A percentile compares a stretch with the other conserved stretches of the same genome.
phyloP scores from a whole-genome alignment of 305 asterid species.

The Nicotiana rustica region DNA sequence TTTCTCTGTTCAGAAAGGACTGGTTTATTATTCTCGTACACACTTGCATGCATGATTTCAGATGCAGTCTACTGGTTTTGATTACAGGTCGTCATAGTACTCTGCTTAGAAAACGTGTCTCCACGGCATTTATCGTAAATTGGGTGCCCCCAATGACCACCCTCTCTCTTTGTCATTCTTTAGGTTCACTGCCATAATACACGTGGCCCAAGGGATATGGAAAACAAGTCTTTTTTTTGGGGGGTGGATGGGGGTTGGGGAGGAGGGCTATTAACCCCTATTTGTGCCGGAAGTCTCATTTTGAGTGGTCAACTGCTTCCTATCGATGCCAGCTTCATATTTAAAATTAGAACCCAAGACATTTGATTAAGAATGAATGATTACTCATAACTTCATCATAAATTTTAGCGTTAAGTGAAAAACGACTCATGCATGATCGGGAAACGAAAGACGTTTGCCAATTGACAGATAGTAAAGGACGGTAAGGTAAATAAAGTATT shows the following conservation, averaged over 20 bases:
- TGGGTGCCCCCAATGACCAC: not conserved
- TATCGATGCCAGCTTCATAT: too few species aligned
- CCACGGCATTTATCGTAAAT: not conserved
- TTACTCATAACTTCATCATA: too few species aligned
- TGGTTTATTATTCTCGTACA: conserved; percentile 10
- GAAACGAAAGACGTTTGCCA: not conserved
- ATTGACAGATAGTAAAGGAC: not conserved
- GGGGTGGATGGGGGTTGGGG: too few species aligned
- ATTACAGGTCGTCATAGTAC: not conserved
- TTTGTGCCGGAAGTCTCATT: too few species aligned
- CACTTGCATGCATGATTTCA: conserved; percentile 4
- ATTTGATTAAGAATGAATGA: too few species aligned
- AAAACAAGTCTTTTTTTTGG: too few species aligned
- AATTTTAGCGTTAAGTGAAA: not conserved
- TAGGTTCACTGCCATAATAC: not conserved
- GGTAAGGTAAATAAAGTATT: too few species aligned
- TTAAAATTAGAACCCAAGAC: too few species aligned
- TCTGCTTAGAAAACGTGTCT: conserved; percentile 6
- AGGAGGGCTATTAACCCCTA: too few species aligned
- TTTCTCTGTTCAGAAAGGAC: not conserved
- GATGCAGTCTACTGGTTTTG: not conserved
- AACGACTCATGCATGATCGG: not conserved
- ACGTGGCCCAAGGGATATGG: not conserved
- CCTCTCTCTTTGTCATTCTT: not conserved
- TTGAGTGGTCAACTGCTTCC: too few species aligned